Conservation (phyloP, 2,329 filamentous ascomycete species). For the Rhinocladiella mackenziei region DNA sequence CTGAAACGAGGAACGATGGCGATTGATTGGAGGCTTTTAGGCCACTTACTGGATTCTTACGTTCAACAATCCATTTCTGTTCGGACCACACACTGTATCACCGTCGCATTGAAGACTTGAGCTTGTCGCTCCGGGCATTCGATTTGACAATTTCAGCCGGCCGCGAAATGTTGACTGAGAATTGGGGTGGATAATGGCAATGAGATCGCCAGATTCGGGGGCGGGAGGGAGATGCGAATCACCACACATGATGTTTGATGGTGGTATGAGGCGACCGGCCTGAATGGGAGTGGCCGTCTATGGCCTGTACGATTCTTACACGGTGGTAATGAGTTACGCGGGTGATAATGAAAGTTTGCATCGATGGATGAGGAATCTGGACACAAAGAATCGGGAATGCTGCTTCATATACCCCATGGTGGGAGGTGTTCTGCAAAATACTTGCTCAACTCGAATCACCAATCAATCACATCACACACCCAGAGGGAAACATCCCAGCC, state of each 20-base stretch:
- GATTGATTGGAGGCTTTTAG: too few species aligned
- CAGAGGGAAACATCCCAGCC: too few species aligned
- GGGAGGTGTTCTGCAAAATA: background rate
- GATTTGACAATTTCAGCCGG: constrained; percentile 21
- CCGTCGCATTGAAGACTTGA: constrained; percentile 17
- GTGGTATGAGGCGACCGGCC: too few species aligned
- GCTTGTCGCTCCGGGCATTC: constrained; percentile 10
- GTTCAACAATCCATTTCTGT: constrained; percentile 3
- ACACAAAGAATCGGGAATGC: too few species aligned
- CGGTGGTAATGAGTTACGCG: too few species aligned
- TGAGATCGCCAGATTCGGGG: constrained; percentile 26
- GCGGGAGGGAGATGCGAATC: constrained; percentile 25
- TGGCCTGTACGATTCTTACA: too few species aligned
- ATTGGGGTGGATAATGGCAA: constrained; percentile 28
- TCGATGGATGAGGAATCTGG: too few species aligned
- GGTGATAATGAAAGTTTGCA: too few species aligned
- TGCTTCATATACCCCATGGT: background rate
- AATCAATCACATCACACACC: too few species aligned
- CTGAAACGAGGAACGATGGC: too few species aligned
- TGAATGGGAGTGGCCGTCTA: too few species aligned
- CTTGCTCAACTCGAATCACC: background rate
- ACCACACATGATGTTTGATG: constrained; percentile 15
- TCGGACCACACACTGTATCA: background rate
- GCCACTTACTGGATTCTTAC: constrained; percentile 23
- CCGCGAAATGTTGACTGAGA: constrained; percentile 21